Evolutionary conservation across 2,329 filamentous ascomycete species (phyloP), one percentile per base, ranked within the genome.

Genomic region (Neoarthrinium moseri): DNA sequence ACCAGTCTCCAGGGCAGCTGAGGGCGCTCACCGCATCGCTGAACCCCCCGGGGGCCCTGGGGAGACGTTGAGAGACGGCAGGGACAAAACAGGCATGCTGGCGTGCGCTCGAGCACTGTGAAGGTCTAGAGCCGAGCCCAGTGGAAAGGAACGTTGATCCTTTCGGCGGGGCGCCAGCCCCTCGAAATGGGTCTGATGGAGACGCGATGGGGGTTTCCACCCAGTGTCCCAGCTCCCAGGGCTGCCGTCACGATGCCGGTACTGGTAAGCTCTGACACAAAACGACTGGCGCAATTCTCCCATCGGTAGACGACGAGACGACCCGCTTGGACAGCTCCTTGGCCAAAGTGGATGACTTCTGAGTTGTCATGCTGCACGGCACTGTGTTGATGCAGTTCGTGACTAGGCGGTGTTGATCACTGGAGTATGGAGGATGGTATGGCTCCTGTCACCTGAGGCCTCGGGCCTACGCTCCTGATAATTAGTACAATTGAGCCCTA

Each of bases 61-160:
- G 32, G 40, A 21, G 23, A 42, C 11, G 26, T 32, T 15, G 22
- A 40, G 22, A 18, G 15, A 12, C 37, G 40, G 33, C 20, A 43
- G 40, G 26, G 26, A 43, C 23, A 23, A 18, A 43, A n/a, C 8
- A n/a, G 40, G 40, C 40, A 43, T 41, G 26, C 26, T 20, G 26
- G 8, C 8, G 8, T 29, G 23, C 18, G 12, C 15, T 20, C 24
- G 20, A 27, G 41, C 30, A 26, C 41, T 44, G 21, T 44, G 34
- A 10, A 22, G 21, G 17, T 26, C 43, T 12, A 43, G 17, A 43
- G 30, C 42, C 22, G 26, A 39, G 26, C 33, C 43, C 34, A 45
- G 26, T 38, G 33, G 34, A 30, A 39, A 21, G 43, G 34, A 39
- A 45, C 43, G 27, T 17, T 45, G 43, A 38, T 39, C 43, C 43